Base-by-base conservation (phyloP, 1,284 basidiomycete genomes). In the Leccinum variabile region DNA sequence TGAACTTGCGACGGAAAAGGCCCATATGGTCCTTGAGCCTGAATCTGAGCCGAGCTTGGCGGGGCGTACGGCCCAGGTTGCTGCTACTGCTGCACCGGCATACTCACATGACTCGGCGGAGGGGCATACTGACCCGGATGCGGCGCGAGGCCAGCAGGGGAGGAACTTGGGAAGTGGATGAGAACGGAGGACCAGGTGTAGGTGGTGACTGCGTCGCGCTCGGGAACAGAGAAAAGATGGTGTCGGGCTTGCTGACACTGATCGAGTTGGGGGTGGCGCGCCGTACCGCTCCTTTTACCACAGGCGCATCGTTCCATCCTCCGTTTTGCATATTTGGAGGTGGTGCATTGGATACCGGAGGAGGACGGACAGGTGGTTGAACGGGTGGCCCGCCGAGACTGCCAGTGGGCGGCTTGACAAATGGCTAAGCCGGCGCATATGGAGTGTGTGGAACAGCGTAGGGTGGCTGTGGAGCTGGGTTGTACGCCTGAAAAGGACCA, bases 281-380 rank as follows among this genome's bases (percentile, higher is more conserved):
- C 57, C 82, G 79, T 13, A 80, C 73, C 7, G 78, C 66, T 28
- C 56, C 56, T 14, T 82, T 70, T 8, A 79, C 76, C 5, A 56
- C 33, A 2, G 94, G 94, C 0, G 92, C 87, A 70, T 98, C 96
- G 72, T 98, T 98, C 95, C 95, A 98, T 0, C 93, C 94, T 10
- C 87, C 85, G 52, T 89, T 87, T 64, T 91, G 90, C 50, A 79
- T 77, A 39, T 85, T 83, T 67, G 87, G 89, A 55, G 81, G 80
- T 55, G 66, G 65, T 54, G 46, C 62, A 69, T 65, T 66, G 65
- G 66, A 71, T 60, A 69, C 62, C 56, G 37, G 37, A 39, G 69
- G 66, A 32, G 67, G 66, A 60, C 66, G 69, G 5, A 41, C 49
- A 8, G 69, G 63, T 6, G 69, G 66, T 3, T 70, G 67, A 49